Evolutionary conservation across 176 grass and related monocot genomes (phyloP), one percentile per base, ranked within the genome.

Genomic region (Musa acuminata): DNA sequence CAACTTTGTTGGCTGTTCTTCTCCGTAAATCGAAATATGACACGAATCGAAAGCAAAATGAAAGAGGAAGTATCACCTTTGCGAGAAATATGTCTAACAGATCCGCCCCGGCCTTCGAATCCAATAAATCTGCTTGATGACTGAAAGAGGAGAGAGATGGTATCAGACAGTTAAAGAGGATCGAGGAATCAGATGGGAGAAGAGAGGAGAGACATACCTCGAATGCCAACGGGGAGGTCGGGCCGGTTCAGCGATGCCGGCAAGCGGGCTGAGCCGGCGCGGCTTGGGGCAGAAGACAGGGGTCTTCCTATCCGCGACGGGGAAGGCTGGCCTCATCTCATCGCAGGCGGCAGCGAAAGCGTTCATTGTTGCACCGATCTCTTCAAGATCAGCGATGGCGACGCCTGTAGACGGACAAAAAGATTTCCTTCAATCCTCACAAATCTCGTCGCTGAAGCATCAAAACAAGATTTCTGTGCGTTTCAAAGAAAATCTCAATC

Each of bases 261-360:
- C 35, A 17, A 82, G 72, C 1, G 77, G 51, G 20, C 70, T 70
- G 20, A 87, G 75, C 12, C 93, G 93, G 22, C 94, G 86, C 1
- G 94, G 94, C 55, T 98, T 98, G 72, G 94, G 94, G 78, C 94
- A 98, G 69, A 89, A 93, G 55, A 96, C 85, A 9, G 93, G 85
- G 71, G 84, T 86, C 9, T 26, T 77, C 75, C 84, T 82, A n/a
- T 72, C 79, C 11, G 87, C 85, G 35, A 52, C 48, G 20, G 52
- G 3, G 35, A 67, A 52, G 55, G 81, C 55, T 43, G 80, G 59
- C 49, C 82, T 54, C 72, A 83, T 64, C 76, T 88, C 87, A 59
- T 85, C 83, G 35, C 83, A 85, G 73, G 81, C 81, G 9, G 83
- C 81, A 1, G 89, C 79, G 8, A 96, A 77, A 19, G 87, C 79